These are phyloP conservation scores for Microcera coccophila DNA, from an alignment of 2,329 filamentous ascomycete genomes.

Conservation along the genomic window DNA sequence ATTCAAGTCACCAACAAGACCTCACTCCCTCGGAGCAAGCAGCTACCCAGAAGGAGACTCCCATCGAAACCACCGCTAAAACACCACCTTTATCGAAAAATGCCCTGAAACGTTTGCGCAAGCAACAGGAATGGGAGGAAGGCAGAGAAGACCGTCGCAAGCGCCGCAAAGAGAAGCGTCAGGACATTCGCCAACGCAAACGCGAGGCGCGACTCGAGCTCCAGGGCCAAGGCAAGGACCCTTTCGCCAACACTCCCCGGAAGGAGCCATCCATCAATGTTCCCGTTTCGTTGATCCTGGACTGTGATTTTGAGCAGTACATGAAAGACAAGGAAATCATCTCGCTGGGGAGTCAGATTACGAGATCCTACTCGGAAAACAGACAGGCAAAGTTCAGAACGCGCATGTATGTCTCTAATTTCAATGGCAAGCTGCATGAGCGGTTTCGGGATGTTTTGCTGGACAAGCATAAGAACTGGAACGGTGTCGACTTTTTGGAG, in stretches of 20 bases:
- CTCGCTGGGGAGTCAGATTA: conserved; percentile 79
- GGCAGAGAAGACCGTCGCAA: conserved; percentile 56
- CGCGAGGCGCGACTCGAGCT: conserved; percentile 48
- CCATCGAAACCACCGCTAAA: conserved; percentile 9
- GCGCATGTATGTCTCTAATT: conserved; percentile 75
- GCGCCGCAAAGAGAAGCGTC: conserved; percentile 53
- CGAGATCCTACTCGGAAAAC: conserved; percentile 86
- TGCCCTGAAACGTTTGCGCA: conserved; percentile 74
- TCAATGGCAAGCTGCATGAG: conserved; percentile 68
- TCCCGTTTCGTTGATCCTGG: conserved; percentile 77
- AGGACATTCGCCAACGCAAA: conserved; percentile 45
- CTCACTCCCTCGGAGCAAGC: conserved; percentile 4
- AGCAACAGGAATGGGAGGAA: conserved; percentile 71
- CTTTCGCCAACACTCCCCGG: conserved; percentile 31
- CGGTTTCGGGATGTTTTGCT: conserved; percentile 74
- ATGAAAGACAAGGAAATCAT: conserved; percentile 86
- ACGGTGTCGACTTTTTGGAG: conserved; percentile 67
- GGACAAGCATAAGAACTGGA: conserved; percentile 74
- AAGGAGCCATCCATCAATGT: conserved; percentile 50
- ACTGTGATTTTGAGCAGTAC: conserved; percentile 86
- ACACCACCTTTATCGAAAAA: conserved; percentile 67
- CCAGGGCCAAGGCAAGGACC: conserved; percentile 46
- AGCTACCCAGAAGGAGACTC: not conserved
- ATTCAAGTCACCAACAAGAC: conserved; percentile 3
- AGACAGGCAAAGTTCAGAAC: conserved; percentile 61